Conservation (phyloP, 306 rosid species). For the Ormosia semicastrata region DNA sequence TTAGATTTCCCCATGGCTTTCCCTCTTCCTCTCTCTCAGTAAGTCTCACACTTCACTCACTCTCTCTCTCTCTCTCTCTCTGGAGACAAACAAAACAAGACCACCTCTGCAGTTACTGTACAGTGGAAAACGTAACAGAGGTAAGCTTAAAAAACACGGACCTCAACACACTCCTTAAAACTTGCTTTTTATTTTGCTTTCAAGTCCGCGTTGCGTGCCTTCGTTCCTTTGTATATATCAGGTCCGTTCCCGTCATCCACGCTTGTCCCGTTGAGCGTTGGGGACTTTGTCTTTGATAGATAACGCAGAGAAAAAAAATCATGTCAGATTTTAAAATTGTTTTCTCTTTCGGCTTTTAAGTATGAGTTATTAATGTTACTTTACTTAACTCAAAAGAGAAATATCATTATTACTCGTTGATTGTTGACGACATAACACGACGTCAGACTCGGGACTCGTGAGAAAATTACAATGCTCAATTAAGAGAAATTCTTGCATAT, state of each 20-base stretch:
- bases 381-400: neutral
- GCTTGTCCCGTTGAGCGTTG: too few species aligned
- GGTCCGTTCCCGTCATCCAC: too few species aligned
- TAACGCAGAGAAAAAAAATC: too few species aligned
- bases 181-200: constrained; percentile 32
- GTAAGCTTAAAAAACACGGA: constrained; percentile 47
- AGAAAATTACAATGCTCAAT: constrained; percentile 16
- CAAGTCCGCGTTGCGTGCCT: constrained; percentile 44
- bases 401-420: neutral
- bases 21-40: neutral
- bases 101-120: constrained; percentile 33
- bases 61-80: neutral
- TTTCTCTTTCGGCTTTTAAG: neutral
- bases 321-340: too few species aligned
- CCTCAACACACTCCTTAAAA: constrained; percentile 50
- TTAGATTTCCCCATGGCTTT: constrained; percentile 60
- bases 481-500: too few species aligned
- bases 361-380: neutral
- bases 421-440: neutral
- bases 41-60: neutral
- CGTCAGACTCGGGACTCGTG: neutral
- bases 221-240: too few species aligned
- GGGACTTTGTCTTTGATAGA: too few species aligned
- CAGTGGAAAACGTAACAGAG: constrained; percentile 42
- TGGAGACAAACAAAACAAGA: constrained; percentile 41